phyloP scores from a whole-genome alignment of 352 stramenopile genomes.

The Phytophthora hybrid region DNA sequence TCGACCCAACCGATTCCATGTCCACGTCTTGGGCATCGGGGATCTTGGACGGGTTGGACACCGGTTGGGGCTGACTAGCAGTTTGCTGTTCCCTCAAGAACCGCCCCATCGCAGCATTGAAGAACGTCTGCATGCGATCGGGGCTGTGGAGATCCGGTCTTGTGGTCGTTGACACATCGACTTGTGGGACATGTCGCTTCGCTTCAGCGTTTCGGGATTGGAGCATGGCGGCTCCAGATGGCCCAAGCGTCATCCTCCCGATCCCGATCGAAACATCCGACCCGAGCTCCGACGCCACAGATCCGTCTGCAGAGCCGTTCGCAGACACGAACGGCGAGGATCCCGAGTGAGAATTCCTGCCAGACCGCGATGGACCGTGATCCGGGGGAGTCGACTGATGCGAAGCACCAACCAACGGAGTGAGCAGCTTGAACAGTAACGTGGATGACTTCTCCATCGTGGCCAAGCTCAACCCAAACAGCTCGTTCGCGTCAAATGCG shows the following conservation, averaged over 20 bases:
- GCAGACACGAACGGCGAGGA: neutral
- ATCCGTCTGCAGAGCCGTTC: neutral
- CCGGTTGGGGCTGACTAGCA: neutral
- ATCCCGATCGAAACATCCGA: neutral
- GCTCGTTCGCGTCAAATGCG: neutral
- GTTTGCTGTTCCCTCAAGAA: conserved; percentile 4
- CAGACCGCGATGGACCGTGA: neutral
- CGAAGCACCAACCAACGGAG: no score
- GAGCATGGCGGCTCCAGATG: neutral
- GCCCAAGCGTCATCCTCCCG: neutral
- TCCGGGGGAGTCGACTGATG: neutral
- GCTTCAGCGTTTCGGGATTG: neutral
- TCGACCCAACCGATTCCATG: neutral
- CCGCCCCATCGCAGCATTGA: neutral
- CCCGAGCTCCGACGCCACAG: neutral
- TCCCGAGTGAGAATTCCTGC: neutral
- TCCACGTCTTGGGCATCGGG: neutral
- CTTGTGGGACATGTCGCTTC: neutral
- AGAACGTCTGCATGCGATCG: neutral
- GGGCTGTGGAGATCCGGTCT: neutral
- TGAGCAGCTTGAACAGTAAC: neutral
- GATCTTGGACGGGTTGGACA: neutral
- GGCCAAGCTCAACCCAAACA: neutral
- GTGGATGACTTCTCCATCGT: neutral
- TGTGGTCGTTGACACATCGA: neutral